Base-by-base conservation (phyloP, 2,329 filamentous ascomycete species). In the Zymoseptoria crescenta region DNA sequence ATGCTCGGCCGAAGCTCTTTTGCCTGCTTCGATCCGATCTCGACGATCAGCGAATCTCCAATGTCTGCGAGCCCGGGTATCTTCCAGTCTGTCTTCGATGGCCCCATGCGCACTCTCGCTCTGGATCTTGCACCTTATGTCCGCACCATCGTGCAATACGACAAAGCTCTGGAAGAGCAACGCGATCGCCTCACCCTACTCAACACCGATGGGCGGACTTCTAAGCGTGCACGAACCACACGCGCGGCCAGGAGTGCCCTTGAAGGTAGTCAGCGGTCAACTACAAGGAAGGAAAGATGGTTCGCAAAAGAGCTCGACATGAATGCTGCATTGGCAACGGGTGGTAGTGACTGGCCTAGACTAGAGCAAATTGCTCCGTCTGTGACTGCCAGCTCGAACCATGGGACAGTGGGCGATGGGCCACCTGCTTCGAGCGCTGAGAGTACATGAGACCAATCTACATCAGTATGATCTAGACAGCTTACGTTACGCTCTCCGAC, bases 71-170 rank as follows among this genome's bases (percentile, higher is more conserved):
- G 55, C n/a, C 52, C 60, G 4, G 77, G 77, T 50, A 78, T 91
- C 1, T 83, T 85, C 35, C 80, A 87, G 0, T 92, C 89, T 0
- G 84, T 87, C 0, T 91, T 96, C 64, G 91, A 96, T 67, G 84
- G 88, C 50, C 84, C 85, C 0, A 76, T 88, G 67, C 72, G 74
- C 0, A 77, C 86, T 20, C 83, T 96, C 30, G 80, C 83, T 0
- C 76, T 87, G 10, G 94, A 99, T 63, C 79, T 97, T 1, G 92
- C 91, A 0, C 94, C 95, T 0, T 97, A 90, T 72, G 83, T 97
- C n/a, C 88, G 95, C 9, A 81, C 82, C 45, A 97, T 99, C 60
- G 85, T 93, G 1, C 80, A 85, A 0, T 88, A 87, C 69, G 93
- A 97, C 66, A 77, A 84, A 20, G 80, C 79, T 1, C 80, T 94